phyloP scores from a whole-genome alignment of 169 alveolate species.

The Sarcocystis neurona region DNA sequence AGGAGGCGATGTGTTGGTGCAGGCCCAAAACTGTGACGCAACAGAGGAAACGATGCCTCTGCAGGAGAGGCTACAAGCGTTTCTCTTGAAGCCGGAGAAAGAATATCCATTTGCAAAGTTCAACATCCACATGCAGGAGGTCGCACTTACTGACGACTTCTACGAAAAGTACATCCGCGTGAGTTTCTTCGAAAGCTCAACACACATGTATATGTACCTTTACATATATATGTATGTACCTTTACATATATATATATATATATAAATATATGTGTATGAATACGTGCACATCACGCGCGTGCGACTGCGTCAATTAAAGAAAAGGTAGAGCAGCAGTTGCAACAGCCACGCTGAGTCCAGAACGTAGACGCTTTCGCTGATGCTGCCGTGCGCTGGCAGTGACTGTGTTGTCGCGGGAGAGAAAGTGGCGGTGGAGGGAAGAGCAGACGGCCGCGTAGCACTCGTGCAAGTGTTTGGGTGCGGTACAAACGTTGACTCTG shows the following conservation, averaged over 20 bases:
- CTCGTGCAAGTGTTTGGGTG: too few relatives aligned
- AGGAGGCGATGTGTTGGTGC: not conserved
- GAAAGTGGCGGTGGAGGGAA: too few relatives aligned
- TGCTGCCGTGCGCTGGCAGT: too few relatives aligned
- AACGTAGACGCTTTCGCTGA: too few relatives aligned
- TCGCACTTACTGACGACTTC: not conserved
- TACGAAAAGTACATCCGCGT: slow-evolving; percentile 34
- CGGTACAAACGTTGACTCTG: too few relatives aligned
- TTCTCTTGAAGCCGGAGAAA: slow-evolving; percentile 24
- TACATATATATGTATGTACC: not conserved
- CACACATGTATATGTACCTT: not conserved
- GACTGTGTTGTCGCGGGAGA: too few relatives aligned
- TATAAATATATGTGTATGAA: not conserved
- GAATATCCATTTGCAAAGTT: slow-evolving; percentile 25
- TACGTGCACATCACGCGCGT: not conserved
- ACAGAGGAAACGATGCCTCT: too few relatives aligned
- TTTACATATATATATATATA: not conserved
- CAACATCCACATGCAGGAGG: not conserved
- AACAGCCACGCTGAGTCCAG: too few relatives aligned
- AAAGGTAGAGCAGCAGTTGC: too few relatives aligned
- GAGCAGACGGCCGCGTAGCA: too few relatives aligned
- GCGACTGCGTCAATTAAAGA: too few relatives aligned
- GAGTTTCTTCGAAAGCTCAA: not conserved
- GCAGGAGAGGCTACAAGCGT: not conserved
- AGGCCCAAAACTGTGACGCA: not conserved